These are phyloP conservation scores for Fusarium secorum DNA, from an alignment of 2,329 filamentous ascomycete genomes.

Conservation along the genomic window DNA sequence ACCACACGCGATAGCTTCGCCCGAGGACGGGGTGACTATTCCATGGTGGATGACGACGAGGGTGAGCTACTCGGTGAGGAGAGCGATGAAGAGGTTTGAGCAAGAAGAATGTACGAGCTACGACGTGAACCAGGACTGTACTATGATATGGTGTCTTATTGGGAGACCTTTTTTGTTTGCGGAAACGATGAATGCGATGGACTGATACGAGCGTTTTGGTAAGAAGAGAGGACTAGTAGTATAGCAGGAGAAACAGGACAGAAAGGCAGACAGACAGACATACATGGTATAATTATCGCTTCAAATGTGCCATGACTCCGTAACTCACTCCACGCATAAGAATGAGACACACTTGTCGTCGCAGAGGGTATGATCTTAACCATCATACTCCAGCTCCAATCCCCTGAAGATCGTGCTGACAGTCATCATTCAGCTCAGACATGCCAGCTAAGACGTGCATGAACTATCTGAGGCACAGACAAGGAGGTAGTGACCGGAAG, in stretches of 20 bases:
- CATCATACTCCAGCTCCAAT: background rate
- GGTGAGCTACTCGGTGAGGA: slow-evolving; percentile 93
- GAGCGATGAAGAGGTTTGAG: slow-evolving; percentile 82
- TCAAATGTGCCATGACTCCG: slow-evolving; percentile 3
- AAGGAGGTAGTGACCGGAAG: background rate
- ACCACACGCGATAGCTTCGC: slow-evolving; percentile 91
- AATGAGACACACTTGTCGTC: background rate
- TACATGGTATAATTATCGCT: slow-evolving; percentile 11
- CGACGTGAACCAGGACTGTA: slow-evolving; percentile 16
- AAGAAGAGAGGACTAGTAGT: slow-evolving; percentile 1
- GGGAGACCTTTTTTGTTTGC: slow-evolving; percentile 12
- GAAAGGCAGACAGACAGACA: background rate
- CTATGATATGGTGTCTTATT: slow-evolving; percentile 21
- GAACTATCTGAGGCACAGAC: slow-evolving; percentile 10
- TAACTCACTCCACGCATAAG: background rate
- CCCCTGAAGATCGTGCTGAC: slow-evolving; percentile 10
- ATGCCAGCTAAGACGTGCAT: slow-evolving; percentile 14
- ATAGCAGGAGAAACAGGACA: slow-evolving; percentile 20
- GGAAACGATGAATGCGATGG: slow-evolving; percentile 19
- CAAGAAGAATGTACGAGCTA: slow-evolving; percentile 26
- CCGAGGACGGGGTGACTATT: slow-evolving; percentile 85
- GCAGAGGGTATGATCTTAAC: background rate
- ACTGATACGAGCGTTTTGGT: slow-evolving; percentile 2
- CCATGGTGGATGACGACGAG: slow-evolving; percentile 89
- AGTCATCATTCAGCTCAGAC: background rate